These are phyloP conservation scores for Malassezia yamatoensis DNA, from an alignment of 1,284 basidiomycete species.

Conservation along the genomic window DNA sequence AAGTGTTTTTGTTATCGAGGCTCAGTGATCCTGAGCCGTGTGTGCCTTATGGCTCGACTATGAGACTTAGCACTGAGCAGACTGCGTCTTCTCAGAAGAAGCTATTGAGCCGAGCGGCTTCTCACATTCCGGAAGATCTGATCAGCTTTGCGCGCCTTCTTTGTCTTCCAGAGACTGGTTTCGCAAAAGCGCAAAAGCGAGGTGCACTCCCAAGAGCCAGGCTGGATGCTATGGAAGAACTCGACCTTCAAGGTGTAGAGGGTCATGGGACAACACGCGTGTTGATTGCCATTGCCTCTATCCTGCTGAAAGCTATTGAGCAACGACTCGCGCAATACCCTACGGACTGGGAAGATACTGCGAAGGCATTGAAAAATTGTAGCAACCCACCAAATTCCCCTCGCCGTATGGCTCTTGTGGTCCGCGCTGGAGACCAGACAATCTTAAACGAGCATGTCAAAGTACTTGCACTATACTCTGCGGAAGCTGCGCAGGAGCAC, in stretches of 20 bases:
- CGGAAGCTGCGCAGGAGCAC: neutral
- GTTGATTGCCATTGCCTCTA: constrained; percentile 1
- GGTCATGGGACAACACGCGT: neutral
- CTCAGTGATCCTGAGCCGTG: constrained; percentile 27
- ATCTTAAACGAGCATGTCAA: constrained; percentile 12
- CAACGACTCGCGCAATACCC: constrained; percentile 6
- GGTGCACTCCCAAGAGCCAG: constrained; percentile 69
- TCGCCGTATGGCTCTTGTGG: constrained; percentile 16
- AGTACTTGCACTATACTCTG: neutral
- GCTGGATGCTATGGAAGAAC: constrained; percentile 50
- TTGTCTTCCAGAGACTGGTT: constrained; percentile 57
- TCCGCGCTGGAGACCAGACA: constrained; percentile 13
- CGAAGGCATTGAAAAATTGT: neutral
- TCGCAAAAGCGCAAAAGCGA: constrained; percentile 58
- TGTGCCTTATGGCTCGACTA: constrained; percentile 22
- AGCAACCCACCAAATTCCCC: neutral
- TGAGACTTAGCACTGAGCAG: constrained; percentile 13
- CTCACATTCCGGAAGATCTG: constrained; percentile 58
- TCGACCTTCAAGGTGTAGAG: constrained; percentile 15
- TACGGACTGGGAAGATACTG: neutral
- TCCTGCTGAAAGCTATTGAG: constrained; percentile 5
- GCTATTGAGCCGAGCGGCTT: constrained; percentile 49
- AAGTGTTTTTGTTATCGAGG: constrained; percentile 33
- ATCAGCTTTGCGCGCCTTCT: constrained; percentile 65
- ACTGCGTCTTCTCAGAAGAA: constrained; percentile 21